phyloP scores from a whole-genome alignment of 108 stramenopile genomes.

The Cyclotella atomus region DNA sequence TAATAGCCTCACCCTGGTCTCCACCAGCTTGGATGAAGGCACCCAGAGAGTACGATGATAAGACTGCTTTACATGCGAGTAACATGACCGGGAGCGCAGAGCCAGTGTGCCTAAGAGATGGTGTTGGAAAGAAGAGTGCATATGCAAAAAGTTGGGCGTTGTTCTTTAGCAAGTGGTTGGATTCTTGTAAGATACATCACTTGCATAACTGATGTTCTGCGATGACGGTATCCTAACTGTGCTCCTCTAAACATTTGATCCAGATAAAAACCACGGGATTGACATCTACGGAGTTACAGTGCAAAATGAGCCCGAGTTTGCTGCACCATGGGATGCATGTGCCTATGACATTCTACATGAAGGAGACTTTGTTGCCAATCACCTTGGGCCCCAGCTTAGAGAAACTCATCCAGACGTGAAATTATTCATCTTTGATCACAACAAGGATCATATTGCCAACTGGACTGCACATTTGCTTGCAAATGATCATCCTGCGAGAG shows the following conservation, averaged over 20 bases:
- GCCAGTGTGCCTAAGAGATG: slow-evolving; percentile 84
- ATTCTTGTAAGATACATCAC: slow-evolving; percentile 62
- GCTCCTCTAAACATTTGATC: too few relatives aligned
- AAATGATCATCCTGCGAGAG: slow-evolving; percentile 44
- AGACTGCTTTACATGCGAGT: slow-evolving; percentile 39
- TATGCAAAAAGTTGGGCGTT: slow-evolving; percentile 87
- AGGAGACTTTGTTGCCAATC: slow-evolving; percentile 85
- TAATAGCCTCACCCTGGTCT: slow-evolving; percentile 92
- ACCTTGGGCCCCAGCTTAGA: slow-evolving; percentile 83
- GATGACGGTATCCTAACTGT: too few relatives aligned
- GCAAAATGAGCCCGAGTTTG: slow-evolving; percentile 96
- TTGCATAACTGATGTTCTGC: background rate
- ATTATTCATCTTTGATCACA: slow-evolving; percentile 95
- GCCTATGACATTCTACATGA: slow-evolving; percentile 71
- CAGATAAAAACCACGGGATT: slow-evolving; percentile 65
- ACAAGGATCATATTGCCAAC: slow-evolving; percentile 90
- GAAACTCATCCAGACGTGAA: slow-evolving; percentile 85
- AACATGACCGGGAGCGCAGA: slow-evolving; percentile 72
- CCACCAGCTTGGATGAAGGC: slow-evolving; percentile 97
- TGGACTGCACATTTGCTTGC: slow-evolving; percentile 72
- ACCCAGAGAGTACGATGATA: slow-evolving; percentile 53
- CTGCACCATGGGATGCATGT: slow-evolving; percentile 98
- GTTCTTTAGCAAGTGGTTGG: slow-evolving; percentile 83
- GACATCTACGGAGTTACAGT: slow-evolving; percentile 77
- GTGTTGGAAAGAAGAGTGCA: slow-evolving; percentile 61